Conservation (phyloP, 768 basidiomycete species). For the Stropharia rugosoannulata region DNA sequence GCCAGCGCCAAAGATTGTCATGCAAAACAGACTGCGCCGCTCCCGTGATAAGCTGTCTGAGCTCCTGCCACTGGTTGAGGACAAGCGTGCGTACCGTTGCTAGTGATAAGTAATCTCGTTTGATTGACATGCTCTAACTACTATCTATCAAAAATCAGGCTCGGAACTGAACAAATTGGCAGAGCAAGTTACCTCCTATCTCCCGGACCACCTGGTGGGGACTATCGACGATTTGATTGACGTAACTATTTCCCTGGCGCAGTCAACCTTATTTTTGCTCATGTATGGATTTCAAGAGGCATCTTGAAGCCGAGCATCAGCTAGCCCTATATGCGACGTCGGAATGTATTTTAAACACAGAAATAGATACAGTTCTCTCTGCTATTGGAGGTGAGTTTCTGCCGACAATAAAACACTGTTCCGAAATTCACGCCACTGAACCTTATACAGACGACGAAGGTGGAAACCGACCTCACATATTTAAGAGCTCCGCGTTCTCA, state of each 20-base stretch:
- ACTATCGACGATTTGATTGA: conserved; percentile 57
- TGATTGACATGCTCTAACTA: conserved; percentile 4
- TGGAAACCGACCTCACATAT: conserved; percentile 65
- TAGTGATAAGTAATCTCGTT: not conserved
- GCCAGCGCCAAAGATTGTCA: conserved; percentile 67
- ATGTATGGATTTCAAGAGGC: conserved; percentile 41
- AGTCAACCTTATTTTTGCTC: conserved; percentile 2
- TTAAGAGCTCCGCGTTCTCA: conserved; percentile 85
- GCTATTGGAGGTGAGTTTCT: conserved; percentile 61
- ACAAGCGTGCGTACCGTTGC: conserved; percentile 51
- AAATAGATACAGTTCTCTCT: conserved; percentile 56
- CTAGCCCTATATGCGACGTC: conserved; percentile 52
- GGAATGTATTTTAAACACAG: conserved; percentile 57
- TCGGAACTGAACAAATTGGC: conserved; percentile 51
- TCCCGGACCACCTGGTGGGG: conserved; percentile 49
- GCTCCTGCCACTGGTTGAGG: conserved; percentile 50
- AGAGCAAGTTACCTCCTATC: conserved; percentile 46
- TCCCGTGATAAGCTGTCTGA: conserved; percentile 65
- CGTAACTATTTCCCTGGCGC: conserved; percentile 32
- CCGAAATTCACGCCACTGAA: not conserved
- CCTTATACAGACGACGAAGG: conserved; percentile 66
- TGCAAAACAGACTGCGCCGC: conserved; percentile 75
- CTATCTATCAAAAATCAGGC: conserved; percentile 8
- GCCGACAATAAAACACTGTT: too few relatives aligned
- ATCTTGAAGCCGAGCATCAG: conserved; percentile 64